Evolutionary conservation across 2,329 filamentous ascomycete genomes (phyloP).

Genomic region (Stagonosporopsis chrysanthemi): DNA sequence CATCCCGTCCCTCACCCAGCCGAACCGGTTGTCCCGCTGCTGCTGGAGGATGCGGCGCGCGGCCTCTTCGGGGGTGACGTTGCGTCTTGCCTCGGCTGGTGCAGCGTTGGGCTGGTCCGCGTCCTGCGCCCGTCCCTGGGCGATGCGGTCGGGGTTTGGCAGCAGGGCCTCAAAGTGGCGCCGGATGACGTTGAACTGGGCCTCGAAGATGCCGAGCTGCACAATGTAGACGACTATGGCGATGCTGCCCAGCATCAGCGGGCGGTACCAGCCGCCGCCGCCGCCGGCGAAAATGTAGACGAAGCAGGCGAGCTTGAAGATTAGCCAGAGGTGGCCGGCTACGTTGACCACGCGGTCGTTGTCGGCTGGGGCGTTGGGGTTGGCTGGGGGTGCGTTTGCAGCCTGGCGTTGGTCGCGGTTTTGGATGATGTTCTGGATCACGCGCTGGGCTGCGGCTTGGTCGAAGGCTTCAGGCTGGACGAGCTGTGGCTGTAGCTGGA

Average conservation of each 20-base stretch:
- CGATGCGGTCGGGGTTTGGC: slow-evolving; percentile 30
- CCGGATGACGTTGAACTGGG: slow-evolving; percentile 48
- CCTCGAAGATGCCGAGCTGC: slow-evolving; percentile 52
- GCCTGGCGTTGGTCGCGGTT: slow-evolving; percentile 21
- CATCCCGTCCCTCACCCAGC: slow-evolving; percentile 47
- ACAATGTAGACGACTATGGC: slow-evolving; percentile 53
- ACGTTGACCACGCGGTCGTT: slow-evolving; percentile 39
- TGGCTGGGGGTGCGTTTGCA: slow-evolving; percentile 17
- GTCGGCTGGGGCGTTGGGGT: slow-evolving; percentile 19
- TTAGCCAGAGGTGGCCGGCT: slow-evolving; percentile 61
- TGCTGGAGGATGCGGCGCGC: slow-evolving; percentile 52
- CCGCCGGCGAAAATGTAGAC: slow-evolving; percentile 63
- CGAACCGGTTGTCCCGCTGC: slow-evolving; percentile 37
- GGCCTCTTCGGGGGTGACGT: slow-evolving; percentile 51
- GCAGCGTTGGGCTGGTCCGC: slow-evolving; percentile 10
- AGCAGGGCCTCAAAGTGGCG: slow-evolving; percentile 56
- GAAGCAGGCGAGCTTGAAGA: slow-evolving; percentile 64
- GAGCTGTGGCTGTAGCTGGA: slow-evolving; percentile 22
- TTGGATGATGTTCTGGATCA: slow-evolving; percentile 24
- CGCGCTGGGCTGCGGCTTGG: slow-evolving; percentile 19
- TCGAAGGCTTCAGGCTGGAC: slow-evolving; percentile 17
- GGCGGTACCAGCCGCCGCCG: slow-evolving; percentile 52
- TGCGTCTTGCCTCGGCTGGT: slow-evolving; percentile 18
- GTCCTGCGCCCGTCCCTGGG: slow-evolving; percentile 16
- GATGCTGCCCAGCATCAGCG: slow-evolving; percentile 51